phyloP scores from a whole-genome alignment of 352 stramenopile genomes.

The Globisporangium spiculum region DNA sequence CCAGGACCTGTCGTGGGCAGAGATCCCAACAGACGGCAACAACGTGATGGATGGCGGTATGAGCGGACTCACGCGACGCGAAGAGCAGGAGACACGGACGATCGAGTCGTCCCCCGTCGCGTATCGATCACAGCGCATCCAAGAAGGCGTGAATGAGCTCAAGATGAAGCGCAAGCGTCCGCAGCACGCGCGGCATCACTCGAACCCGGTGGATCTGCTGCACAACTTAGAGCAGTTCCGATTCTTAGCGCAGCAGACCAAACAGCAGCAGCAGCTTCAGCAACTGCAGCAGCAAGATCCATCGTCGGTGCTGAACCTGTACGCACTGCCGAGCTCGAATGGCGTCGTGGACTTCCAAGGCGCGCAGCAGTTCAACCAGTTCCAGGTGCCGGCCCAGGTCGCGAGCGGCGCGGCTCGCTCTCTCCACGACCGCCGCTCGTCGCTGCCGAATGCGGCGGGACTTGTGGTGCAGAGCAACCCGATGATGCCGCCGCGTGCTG shows the following conservation, averaged over 20 bases:
- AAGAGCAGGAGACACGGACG: constrained; percentile 7
- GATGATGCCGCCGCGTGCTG: constrained; percentile 9
- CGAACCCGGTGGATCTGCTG: constrained; percentile 73
- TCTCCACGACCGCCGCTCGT: constrained; percentile 48
- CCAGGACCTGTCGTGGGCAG: constrained; percentile 30
- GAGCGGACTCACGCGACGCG: constrained; percentile 15
- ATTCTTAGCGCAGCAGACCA: constrained; percentile 56
- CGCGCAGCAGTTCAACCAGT: constrained; percentile 23
- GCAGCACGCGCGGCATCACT: constrained; percentile 63
- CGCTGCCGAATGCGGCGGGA: constrained; percentile 28
- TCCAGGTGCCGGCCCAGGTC: constrained; percentile 55
- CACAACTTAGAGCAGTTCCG: constrained; percentile 78
- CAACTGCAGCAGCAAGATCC: constrained; percentile 22
- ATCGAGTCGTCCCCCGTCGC: constrained; percentile 31
- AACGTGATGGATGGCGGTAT: neutral
- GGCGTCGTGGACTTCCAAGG: constrained; percentile 8
- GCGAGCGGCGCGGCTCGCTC: constrained; percentile 55
- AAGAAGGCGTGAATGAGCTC: constrained; percentile 62
- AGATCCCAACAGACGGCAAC: constrained; percentile 6
- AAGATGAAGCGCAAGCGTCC: constrained; percentile 80
- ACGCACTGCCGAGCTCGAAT: constrained; percentile 15
- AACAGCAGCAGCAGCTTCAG: constrained; percentile 48
- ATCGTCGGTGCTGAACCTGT: constrained; percentile 25
- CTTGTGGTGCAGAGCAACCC: neutral
- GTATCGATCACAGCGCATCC: constrained; percentile 61